Evolutionary conservation across 2,329 filamentous ascomycete species (phyloP), one percentile per base, ranked within the genome.

Genomic region (Knufia petricola): DNA sequence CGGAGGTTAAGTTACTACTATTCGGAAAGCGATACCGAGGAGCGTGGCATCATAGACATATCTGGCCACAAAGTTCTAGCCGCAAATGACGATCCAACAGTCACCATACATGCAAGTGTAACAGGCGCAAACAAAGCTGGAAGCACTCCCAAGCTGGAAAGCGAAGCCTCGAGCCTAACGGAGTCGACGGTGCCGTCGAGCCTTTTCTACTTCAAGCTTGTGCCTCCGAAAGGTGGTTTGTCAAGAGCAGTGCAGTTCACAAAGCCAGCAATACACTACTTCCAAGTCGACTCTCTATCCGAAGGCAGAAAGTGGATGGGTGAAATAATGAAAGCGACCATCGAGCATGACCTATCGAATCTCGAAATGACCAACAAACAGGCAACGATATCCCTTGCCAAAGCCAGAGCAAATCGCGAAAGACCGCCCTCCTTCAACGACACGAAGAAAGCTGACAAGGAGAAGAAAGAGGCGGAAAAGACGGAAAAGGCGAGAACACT

Each of bases 161-260:
- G 50, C 17, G 45, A 49, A 10, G 38, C 40, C 26, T 49, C 50
- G 3, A 28, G 20, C 10, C 19, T 23, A 2, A 23, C n/a, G 19
- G 30, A 37, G 12, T 3, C 47, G 12, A 28, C 12, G 8, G 38
- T 17, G 8, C 43, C 32, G 4, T 2, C 43, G 50, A 75, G 82
- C 1, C 85, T 94, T 62, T 98, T 98, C 69, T 96, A 96, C 61
- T 98, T 98, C 77, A 98, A 98, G 69, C 80, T 98, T 6, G 82
- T 95, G 4, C 92, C 92, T 1, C 92, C 92, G 1, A 85, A 90
- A 52, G 79, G 84, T 3, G 90, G 89, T 9, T 76, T 94, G 8
- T 87, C 88, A 9, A 83, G 87, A 49, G 92, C 88, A 0, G 90
- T 98, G 50, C 95, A 89, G 62, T 98, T 98, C 64, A 98, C 92